Evolutionary conservation across 148 eudicot species (phyloP), one percentile per base, ranked within the genome.

Genomic region (Rhododendron williamsianum): DNA sequence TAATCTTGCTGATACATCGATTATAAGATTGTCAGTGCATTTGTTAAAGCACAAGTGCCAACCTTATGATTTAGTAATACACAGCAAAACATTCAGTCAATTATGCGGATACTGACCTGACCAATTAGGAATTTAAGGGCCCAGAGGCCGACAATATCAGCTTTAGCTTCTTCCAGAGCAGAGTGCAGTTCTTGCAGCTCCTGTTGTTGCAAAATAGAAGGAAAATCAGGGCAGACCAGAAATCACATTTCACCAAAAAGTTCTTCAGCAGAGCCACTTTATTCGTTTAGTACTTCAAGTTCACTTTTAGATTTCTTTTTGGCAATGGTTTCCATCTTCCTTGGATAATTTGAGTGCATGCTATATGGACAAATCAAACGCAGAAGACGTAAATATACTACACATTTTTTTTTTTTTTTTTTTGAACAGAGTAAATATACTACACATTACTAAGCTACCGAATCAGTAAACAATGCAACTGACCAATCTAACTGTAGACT

Each of bases 71-170:
- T 60, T 13, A 15, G 41, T 0, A 8, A 25, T 80, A 46, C 41
- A 54, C 16, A 82, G 65, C 9, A 30, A 82, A 12, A 82, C 36
- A 52, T 45, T 23, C 6, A 35, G 52, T 30, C 16, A 3, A 56
- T 9, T 30, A 60, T 30, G 21, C 58, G 11, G 60, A 85, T 81
- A 80, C 88, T 88, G 82, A 94, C 98, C 95, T 94, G 91, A 86
- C 80, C 85, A 77, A 95, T 90, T 73, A 97, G 90, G 86, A 95
- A 97, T 67, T 89, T 90, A 18, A 97, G 88, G 86, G 99, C 99
- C 99, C 99, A 97, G 86, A 97, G 96, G 52, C 99, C 99, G 77
- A 97, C 99, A 77, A 97, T 97, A 86, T 97, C 99, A 85, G 99
- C 99, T 86, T 97, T 97, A 78, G 98, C 99, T 93, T 97, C 99